Percentiles rank a stretch among this genome's conserved stretches.
Evolutionary conservation across 2,329 filamentous ascomycete species (phyloP).

Genomic region (Thelonectria discophora): DNA sequence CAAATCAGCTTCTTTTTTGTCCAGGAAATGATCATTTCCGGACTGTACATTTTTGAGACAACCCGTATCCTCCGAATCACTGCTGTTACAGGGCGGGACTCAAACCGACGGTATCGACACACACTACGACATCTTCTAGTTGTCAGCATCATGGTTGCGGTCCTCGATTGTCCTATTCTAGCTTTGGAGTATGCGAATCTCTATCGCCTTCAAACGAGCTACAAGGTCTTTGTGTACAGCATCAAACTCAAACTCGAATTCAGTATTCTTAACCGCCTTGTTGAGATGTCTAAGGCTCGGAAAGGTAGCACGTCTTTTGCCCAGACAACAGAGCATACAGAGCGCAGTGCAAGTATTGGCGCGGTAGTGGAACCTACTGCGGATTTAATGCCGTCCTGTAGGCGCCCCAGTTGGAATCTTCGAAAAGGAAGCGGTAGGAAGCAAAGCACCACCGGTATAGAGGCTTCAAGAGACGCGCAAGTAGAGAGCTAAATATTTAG

Average conservation of each 20-base stretch:
- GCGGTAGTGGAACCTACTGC: not conserved
- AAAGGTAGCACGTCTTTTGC: not conserved
- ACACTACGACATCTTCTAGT: slow-evolving; percentile 49
- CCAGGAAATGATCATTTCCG: slow-evolving; percentile 63
- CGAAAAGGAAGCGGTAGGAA: not conserved
- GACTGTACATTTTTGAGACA: slow-evolving; percentile 62
- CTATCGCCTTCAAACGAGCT: slow-evolving; percentile 37
- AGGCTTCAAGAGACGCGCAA: not conserved
- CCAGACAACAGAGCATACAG: not conserved
- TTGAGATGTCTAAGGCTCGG: slow-evolving; percentile 33
- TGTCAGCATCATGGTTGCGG: slow-evolving; percentile 53
- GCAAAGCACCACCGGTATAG: not conserved
- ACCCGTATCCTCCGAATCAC: slow-evolving; percentile 56
- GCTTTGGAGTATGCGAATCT: slow-evolving; percentile 52
- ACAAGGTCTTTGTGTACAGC: slow-evolving; percentile 43
- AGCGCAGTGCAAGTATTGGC: not conserved
- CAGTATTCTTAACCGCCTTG: slow-evolving; percentile 47
- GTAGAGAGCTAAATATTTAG: no score
- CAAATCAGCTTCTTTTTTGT: slow-evolving; percentile 64
- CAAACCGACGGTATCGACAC: slow-evolving; percentile 20
- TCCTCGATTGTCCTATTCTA: slow-evolving; percentile 47
- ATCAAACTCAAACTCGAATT: slow-evolving; percentile 51
- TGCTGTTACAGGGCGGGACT: slow-evolving; percentile 34
- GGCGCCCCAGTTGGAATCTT: not conserved
- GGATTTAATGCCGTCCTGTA: not conserved